Conservation (phyloP, 192 early-diverging fungal species). For the Coemansia sp. region DNA sequence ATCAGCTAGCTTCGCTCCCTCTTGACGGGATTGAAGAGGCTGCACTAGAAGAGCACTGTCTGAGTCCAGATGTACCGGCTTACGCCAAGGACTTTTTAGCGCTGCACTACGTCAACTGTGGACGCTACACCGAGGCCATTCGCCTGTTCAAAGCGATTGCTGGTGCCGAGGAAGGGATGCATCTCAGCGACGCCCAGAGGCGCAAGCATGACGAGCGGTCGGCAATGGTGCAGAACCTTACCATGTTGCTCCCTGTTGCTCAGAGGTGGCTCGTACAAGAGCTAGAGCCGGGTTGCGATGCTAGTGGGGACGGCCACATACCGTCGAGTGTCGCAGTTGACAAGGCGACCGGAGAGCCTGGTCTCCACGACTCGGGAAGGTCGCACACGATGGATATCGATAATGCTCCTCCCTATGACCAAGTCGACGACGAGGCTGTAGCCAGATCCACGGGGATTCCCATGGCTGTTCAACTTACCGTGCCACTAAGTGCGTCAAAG, state of each 20-base stretch:
- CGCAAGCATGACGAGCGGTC: constrained; percentile 35
- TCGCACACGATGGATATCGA: constrained; percentile 8
- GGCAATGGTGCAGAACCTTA: constrained; percentile 36
- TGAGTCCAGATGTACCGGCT: constrained; percentile 4
- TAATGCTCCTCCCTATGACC: background rate
- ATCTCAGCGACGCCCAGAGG: constrained; percentile 16
- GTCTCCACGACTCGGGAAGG: background rate
- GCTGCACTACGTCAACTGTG: constrained; percentile 43
- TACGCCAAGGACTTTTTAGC: constrained; percentile 48
- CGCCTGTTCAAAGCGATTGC: constrained; percentile 31
- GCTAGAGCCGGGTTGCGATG: constrained; percentile 10
- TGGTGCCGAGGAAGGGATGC: constrained; percentile 1
- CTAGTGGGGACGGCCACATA: background rate
- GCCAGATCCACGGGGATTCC: background rate
- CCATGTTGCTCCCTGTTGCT: constrained; percentile 40
- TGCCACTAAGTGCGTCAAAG: constrained; percentile 34
- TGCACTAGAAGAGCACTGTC: constrained; percentile 28
- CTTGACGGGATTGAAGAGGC: constrained; percentile 34
- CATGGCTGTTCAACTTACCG: background rate
- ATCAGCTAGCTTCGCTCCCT: constrained; percentile 32
- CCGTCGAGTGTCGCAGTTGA: background rate
- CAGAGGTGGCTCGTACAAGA: constrained; percentile 35
- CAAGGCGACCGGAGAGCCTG: background rate
- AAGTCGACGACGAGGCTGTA: background rate
- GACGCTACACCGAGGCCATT: constrained; percentile 44